Evolutionary conservation across 768 basidiomycete species (phyloP).

Genomic region (Ramaria sp.): DNA sequence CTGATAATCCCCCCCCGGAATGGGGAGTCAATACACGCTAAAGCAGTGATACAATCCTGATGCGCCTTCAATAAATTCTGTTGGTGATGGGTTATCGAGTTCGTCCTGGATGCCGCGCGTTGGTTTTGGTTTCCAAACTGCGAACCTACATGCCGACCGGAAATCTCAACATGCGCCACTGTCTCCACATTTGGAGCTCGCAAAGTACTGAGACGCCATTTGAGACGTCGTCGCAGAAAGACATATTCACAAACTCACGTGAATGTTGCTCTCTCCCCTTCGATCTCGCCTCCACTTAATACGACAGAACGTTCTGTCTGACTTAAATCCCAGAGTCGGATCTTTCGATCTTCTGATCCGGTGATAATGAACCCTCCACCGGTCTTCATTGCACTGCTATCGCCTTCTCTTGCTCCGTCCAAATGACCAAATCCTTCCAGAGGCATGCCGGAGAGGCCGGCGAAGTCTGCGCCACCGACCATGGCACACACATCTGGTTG

Average conservation of each 20-base stretch:
- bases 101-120: constrained; percentile 65
- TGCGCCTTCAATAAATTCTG: constrained; percentile 79
- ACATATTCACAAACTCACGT: constrained; percentile 36
- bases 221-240: too few species aligned
- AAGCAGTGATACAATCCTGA: constrained; percentile 79
- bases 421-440: constrained; percentile 40
- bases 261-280: constrained; percentile 67
- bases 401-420: constrained; percentile 21
- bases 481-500: constrained; percentile 61
- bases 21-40: constrained; percentile 84
- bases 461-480: constrained; percentile 67
- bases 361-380: constrained; percentile 68
- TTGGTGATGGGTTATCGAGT: constrained; percentile 70
- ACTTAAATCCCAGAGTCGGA: constrained; percentile 82
- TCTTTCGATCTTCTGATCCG: constrained; percentile 82
- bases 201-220: constrained; percentile 20
- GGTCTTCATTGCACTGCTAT: constrained; percentile 11
- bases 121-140: constrained; percentile 40
- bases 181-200: constrained; percentile 31
- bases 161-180: constrained; percentile 48
- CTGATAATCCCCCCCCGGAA: constrained; percentile 90
- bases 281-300: constrained; percentile 68
- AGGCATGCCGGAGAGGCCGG: constrained; percentile 48
- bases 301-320: constrained; percentile 64
- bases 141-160: constrained; percentile 31